Evolutionary conservation across 2,329 filamentous ascomycete genomes (phyloP).

Genomic region (Aschersonia sp.): DNA sequence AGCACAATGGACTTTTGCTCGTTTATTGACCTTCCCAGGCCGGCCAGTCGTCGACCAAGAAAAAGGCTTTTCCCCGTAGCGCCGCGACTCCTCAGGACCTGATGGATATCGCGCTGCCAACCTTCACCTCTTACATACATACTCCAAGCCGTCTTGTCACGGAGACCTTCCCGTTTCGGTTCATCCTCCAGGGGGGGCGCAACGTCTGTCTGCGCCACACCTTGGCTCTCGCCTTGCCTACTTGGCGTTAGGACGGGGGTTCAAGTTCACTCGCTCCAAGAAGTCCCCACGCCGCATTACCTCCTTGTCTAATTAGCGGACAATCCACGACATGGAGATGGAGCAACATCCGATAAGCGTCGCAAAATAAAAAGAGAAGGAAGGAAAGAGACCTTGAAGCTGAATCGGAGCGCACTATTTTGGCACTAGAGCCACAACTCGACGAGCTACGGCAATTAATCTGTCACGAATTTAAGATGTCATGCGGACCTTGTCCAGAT

Average conservation of each 20-base stretch:
- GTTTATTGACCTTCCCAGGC: too few relatives aligned
- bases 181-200: neutral
- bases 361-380: too few relatives aligned
- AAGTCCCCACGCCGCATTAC: too few relatives aligned
- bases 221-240: neutral
- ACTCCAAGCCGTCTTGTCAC: neutral
- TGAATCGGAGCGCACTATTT: neutral
- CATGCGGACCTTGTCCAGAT: neutral
- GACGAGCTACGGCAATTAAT: neutral
- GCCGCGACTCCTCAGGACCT: too few relatives aligned
- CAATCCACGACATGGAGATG: neutral
- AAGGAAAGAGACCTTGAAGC: neutral
- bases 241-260: too few relatives aligned
- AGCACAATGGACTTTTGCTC: too few relatives aligned
- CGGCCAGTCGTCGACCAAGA: too few relatives aligned
- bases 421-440: neutral
- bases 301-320: neutral
- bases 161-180: neutral
- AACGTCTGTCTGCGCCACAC: neutral
- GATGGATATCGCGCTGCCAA: too few relatives aligned
- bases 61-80: too few relatives aligned
- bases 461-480: neutral
- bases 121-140: too few relatives aligned
- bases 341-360: neutral
- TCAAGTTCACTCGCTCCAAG: too few relatives aligned